Percentiles rank a stretch among this genome's conserved stretches.
phyloP scores from a whole-genome alignment of 495 filamentous ascomycete genomes.

The Aspergillus sparsus region DNA sequence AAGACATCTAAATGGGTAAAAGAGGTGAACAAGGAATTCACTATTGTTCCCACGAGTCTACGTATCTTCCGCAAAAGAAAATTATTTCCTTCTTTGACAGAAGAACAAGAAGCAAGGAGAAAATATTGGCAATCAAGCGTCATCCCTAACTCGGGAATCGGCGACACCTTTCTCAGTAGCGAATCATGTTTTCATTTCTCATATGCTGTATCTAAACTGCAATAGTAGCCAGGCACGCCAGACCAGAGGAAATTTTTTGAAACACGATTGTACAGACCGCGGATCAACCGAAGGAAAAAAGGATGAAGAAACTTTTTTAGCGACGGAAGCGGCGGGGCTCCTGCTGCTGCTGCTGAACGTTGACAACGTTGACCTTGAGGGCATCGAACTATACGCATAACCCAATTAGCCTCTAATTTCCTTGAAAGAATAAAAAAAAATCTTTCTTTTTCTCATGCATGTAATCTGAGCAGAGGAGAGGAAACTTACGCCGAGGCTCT shows the following conservation, averaged over 20 bases:
- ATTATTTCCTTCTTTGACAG: neutral
- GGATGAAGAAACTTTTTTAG: constrained; percentile 18
- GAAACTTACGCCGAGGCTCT: constrained; percentile 90
- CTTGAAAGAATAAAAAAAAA: neutral
- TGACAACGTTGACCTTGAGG: constrained; percentile 91
- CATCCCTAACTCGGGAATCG: constrained; percentile 69
- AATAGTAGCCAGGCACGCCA: constrained; percentile 32
- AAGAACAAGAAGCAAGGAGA: constrained; percentile 37
- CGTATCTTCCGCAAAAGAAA: constrained; percentile 19
- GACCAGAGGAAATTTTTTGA: constrained; percentile 10
- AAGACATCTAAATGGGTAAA: neutral
- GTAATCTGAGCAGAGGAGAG: neutral
- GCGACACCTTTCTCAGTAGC: constrained; percentile 80
- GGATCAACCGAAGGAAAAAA: constrained; percentile 39
- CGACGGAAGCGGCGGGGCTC: constrained; percentile 68
- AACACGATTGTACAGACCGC: constrained; percentile 34
- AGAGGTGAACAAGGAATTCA: neutral
- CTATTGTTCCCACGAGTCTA: constrained; percentile 4
- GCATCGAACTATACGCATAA: constrained; percentile 80
- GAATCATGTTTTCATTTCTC: constrained; percentile 62
- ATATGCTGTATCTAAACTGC: constrained; percentile 38
- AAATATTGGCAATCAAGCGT: constrained; percentile 89
- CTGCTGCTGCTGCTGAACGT: constrained; percentile 84
- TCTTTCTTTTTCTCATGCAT: no score
- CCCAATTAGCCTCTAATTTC: neutral